Evolutionary conservation across 2,329 filamentous ascomycete species (phyloP), one percentile per base, ranked within the genome.

Genomic region (Aspergillus sp.): DNA sequence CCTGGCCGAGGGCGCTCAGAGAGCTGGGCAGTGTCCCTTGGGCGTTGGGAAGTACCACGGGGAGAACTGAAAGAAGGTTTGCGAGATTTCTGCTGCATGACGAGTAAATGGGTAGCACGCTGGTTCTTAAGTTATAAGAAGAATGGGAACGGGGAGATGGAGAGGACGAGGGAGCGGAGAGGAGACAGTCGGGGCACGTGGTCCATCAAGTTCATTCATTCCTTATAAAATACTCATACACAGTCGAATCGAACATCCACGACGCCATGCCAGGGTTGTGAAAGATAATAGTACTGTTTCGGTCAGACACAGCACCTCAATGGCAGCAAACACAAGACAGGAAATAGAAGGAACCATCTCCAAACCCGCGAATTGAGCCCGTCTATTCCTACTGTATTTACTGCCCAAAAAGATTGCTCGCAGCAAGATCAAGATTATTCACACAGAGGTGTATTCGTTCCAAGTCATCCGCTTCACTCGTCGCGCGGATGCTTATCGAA

Each of bases 401-500:
- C 43, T 43, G 38, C 39, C 34, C 37, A 17, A 27, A 30, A 32
- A 29, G 33, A 30, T 13, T 26, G 29, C 32, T 24, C 34, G 26
- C 24, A 29, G 34, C 34, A 32, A 34, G 33, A 20, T 31, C 22
- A n/a, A n/a, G n/a, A 24, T 24, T 40, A 34, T 43, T 26, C 37
- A 43, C 32, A 40, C 12, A 32, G 22, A 37, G 36, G 28, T 34
- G 38, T 10, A n/a, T 25, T 41, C 37, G 36, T 37, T 35, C 28
- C 28, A 34, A 40, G 39, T 38, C 42, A 41, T 44, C 45, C 49
- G 32, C 39, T 42, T 45, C 37, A 43, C 27, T 30, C 27, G 33
- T 45, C 42, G 47, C 48, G 47, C 33, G 40, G 41, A 33, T 52
- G 37, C 33, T 59, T 56, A 15, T 56, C 51, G 35, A 64, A 66